Conservation (phyloP, 164 flowering plant species). For the Nymphaea colorata region DNA sequence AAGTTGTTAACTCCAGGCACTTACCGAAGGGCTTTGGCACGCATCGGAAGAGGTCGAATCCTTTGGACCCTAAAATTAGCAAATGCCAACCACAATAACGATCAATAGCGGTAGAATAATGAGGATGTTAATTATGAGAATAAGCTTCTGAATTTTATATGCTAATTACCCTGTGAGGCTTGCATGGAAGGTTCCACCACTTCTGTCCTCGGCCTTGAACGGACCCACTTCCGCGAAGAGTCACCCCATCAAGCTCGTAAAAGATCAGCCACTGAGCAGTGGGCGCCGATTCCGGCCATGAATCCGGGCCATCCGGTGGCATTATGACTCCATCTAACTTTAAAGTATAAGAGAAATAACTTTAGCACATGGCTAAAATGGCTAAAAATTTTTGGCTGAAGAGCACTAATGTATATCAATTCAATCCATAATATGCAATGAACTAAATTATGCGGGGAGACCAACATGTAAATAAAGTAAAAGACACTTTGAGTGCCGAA, state of each 20-base stretch:
- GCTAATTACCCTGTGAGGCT: background rate
- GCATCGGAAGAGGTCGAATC: too few species aligned
- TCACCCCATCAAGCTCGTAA: conserved; percentile 70
- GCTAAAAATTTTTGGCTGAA: background rate
- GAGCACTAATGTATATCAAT: background rate
- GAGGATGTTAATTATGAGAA: too few species aligned
- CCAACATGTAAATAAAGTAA: too few species aligned
- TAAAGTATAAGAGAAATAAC: background rate
- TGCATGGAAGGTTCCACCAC: conserved; percentile 85
- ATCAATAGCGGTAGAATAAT: too few species aligned
- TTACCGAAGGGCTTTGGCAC: background rate
- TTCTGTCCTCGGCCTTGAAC: conserved; percentile 81
- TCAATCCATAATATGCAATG: background rate
- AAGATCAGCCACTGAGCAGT: conserved; percentile 64
- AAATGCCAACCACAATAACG: too few species aligned
- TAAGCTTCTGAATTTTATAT: too few species aligned
- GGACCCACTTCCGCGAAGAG: conserved; percentile 56
- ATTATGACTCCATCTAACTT: conserved; percentile 88
- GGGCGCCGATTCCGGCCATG: conserved; percentile 50
- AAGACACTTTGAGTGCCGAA: background rate
- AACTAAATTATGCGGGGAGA: background rate
- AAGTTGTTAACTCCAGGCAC: too few species aligned
- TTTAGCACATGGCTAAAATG: background rate
- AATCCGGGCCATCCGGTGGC: conserved; percentile 49
- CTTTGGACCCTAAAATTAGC: too few species aligned